Percentiles rank a stretch among this genome's conserved stretches.
These are phyloP conservation scores for Dictyostelium capitatum DNA, from an alignment of 78 protist genomes.

Conservation along the genomic window DNA sequence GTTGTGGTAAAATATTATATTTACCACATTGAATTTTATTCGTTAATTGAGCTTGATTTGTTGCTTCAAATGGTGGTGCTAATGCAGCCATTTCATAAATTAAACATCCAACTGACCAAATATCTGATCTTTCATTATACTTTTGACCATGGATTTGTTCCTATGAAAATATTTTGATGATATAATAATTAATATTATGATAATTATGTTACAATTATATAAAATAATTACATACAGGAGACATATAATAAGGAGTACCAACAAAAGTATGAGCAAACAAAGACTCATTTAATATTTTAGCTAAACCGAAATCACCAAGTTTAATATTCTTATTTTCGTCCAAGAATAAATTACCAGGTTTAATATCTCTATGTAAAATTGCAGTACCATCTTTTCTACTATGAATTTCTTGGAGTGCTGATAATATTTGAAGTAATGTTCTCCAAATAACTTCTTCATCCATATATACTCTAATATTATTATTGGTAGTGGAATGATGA, in stretches of 20 bases:
- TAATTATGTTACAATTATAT: no score
- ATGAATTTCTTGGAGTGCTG: conserved; percentile 88
- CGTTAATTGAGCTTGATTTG: conserved; percentile 59
- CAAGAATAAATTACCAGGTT: conserved; percentile 93
- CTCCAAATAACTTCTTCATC: conserved; percentile 91
- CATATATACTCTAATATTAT: conserved; percentile 26
- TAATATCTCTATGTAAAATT: conserved; percentile 95
- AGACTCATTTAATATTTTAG: conserved; percentile 82
- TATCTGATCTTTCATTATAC: conserved; percentile 91
- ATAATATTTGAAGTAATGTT: conserved; percentile 83
- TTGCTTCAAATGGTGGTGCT: conserved; percentile 89
- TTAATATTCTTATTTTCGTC: conserved; percentile 83
- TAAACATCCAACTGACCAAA: conserved; percentile 94
- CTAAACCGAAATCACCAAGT: conserved; percentile 97
- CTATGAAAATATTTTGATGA: background rate
- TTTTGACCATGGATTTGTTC: conserved; percentile 85
- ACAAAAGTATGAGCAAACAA: conserved; percentile 90
- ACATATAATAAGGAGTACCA: conserved; percentile 96
- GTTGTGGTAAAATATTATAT: conserved; percentile 43
- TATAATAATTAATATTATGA: background rate
- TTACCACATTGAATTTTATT: conserved; percentile 83
- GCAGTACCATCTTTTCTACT: conserved; percentile 64
- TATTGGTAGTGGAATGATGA: no score
- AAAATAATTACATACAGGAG: conserved; percentile 68
- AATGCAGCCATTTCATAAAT: conserved; percentile 87